Percentiles rank a stretch among this genome's conserved stretches.
Evolutionary conservation across 208 protist species (phyloP).

Genomic region (Wallacemonas collosoma): DNA sequence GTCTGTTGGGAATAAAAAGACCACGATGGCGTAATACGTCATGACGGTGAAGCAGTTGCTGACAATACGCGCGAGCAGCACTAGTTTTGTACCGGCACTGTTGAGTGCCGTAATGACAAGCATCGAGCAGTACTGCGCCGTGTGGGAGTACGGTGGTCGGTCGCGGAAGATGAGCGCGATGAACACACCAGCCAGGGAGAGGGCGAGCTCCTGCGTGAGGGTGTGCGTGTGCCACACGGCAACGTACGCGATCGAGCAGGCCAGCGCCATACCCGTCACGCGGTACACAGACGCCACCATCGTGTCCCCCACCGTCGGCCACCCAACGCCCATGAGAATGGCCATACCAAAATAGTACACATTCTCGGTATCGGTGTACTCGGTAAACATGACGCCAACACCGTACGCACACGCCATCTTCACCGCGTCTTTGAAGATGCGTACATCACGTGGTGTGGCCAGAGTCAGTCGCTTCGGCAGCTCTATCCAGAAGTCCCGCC

Average conservation of each 20-base stretch:
- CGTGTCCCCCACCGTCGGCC: constrained; percentile 62
- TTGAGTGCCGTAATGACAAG: constrained; percentile 40
- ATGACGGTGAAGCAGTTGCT: constrained; percentile 65
- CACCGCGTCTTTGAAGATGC: constrained; percentile 40
- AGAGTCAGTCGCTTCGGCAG: constrained; percentile 41
- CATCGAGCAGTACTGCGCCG: constrained; percentile 53
- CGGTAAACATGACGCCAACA: constrained; percentile 45
- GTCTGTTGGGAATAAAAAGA: constrained; percentile 73
- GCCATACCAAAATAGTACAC: constrained; percentile 77
- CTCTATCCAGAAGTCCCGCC: constrained; percentile 31
- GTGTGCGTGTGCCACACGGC: constrained; percentile 39
- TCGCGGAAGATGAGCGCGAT: constrained; percentile 44
- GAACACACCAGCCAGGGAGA: constrained; percentile 41
- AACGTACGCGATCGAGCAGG: constrained; percentile 51
- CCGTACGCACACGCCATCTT: constrained; percentile 39
- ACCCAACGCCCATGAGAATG: constrained; percentile 62
- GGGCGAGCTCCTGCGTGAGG: constrained; percentile 26
- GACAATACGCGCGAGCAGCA: constrained; percentile 45
- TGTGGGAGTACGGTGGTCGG: constrained; percentile 37
- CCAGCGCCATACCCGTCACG: constrained; percentile 54
- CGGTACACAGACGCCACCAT: constrained; percentile 57
- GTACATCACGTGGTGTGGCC: constrained; percentile 37
- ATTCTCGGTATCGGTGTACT: constrained; percentile 52
- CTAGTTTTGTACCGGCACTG: constrained; percentile 26
- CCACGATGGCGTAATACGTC: constrained; percentile 70